Evolutionary conservation across 2,329 filamentous ascomycete genomes (phyloP).

Genomic region (Neoarthrinium moseri): DNA sequence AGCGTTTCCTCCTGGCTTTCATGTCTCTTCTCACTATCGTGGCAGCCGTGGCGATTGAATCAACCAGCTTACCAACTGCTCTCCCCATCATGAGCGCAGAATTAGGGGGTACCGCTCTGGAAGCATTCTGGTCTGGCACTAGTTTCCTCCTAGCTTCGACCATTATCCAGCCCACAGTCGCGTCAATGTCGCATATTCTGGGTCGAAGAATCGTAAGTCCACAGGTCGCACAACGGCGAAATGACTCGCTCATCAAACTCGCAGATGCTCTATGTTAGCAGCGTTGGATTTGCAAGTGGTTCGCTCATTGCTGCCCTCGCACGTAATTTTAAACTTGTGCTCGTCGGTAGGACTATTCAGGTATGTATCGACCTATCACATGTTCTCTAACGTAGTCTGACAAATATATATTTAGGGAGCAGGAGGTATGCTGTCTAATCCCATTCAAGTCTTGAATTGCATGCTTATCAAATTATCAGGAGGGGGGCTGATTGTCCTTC

Average conservation of each 20-base stretch:
- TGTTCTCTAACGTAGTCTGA: background rate
- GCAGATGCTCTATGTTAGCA: conserved; percentile 14
- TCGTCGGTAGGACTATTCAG: conserved; percentile 42
- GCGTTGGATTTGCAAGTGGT: conserved; percentile 13
- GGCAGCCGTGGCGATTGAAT: conserved; percentile 64
- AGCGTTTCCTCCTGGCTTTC: conserved; percentile 46
- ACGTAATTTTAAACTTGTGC: conserved; percentile 38
- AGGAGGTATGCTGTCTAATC: conserved; percentile 8
- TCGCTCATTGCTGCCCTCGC: conserved; percentile 26
- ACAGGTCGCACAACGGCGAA: no score
- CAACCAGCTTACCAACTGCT: conserved; percentile 63
- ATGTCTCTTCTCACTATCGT: conserved; percentile 51
- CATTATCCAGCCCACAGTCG: conserved; percentile 49
- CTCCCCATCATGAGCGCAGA: conserved; percentile 52
- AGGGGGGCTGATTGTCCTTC: conserved; percentile 40
- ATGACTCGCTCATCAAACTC: background rate
- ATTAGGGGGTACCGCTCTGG: conserved; percentile 51
- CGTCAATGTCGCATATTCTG: conserved; percentile 15
- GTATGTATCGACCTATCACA: conserved; percentile 13
- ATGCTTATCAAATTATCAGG: conserved; percentile 17
- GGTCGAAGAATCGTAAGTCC: conserved; percentile 14
- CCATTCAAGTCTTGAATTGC: background rate
- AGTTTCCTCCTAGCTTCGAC: conserved; percentile 67
- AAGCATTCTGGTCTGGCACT: conserved; percentile 72
- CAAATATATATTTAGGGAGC: background rate